Evolutionary conservation across 169 alveolate species (phyloP), one percentile per base, ranked within the genome.

Genomic region (Cryptosporidium sp.): DNA sequence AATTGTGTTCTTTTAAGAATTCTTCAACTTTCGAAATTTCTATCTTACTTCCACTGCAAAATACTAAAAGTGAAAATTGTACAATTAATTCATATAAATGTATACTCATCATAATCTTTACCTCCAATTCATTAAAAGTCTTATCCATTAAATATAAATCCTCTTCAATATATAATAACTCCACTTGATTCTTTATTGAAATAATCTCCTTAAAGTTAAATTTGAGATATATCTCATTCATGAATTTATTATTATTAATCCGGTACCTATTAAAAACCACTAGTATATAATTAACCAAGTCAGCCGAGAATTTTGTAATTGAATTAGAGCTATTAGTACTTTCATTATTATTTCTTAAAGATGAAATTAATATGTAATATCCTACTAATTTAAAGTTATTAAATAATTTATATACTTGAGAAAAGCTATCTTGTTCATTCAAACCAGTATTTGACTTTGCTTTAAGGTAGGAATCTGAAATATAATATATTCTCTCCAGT

Each of bases 41-140:
- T 8, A 65, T 33, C 10, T 29, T 65, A 65, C 18, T 37, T 26
- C 71, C 71, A 35, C 33, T 9, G 14, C 51, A 65, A 8, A 65
- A 1, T 18, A 65, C 0, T 7, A 65, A 26, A 2, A 29, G 33
- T 0, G n/a, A 65, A n/a, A 31, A 65, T 41, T 41, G 33, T 26
- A 55, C 14, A 14, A 73, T 16, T 1, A 73, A 10, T 26, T 39
- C 86, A 58, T 73, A 73, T 58, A 55, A 59, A 12, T 35, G 45
- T n/a, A 73, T 50, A 35, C 35, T 73, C 23, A 23, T 51, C 18
- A 35, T 51, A 33, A 73, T 59, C 67, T 26, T 55, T 21, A 7
- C 9, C 18, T 55, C 67, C 16, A 55, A 23, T 26, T 55, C 67
- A 26, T 9, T 6, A 3, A 55, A 23, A 26, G 7, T 8, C 37